phyloP scores from a whole-genome alignment of 306 rosid genomes.

The Astragalus membranaceus region DNA sequence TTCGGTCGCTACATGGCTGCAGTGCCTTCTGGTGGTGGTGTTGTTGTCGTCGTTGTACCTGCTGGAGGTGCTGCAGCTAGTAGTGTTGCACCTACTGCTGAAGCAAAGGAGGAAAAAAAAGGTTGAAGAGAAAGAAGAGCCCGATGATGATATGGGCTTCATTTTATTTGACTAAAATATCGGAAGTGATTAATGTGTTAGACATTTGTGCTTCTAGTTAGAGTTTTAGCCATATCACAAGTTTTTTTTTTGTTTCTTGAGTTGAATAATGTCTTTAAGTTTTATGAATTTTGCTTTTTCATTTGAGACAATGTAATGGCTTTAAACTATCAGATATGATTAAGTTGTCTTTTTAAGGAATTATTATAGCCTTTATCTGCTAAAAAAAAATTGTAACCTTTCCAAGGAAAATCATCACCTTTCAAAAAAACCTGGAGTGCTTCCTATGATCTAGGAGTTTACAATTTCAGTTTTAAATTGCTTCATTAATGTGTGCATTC shows the following conservation, averaged over 20 bases:
- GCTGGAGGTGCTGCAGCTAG: conserved; percentile 31
- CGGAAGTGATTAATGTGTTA: neutral
- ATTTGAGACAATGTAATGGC: conserved; percentile 25
- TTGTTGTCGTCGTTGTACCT: conserved; percentile 39
- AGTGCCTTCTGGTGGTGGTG: conserved; percentile 61
- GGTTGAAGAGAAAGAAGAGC: conserved; percentile 71
- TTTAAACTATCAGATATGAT: conserved; percentile 5
- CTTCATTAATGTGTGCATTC: too few relatives aligned
- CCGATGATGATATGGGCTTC: conserved; percentile 76
- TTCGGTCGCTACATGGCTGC: too few relatives aligned
- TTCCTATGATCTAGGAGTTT: too few relatives aligned
- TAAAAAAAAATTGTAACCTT: too few relatives aligned
- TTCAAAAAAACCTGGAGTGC: too few relatives aligned
- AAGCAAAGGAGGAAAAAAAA: conserved; percentile 72
- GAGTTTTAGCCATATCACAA: conserved; percentile 15
- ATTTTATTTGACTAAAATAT: conserved; percentile 52
- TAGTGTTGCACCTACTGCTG: conserved; percentile 48
- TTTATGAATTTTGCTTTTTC: conserved; percentile 17
- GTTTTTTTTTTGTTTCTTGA: conserved; percentile 23
- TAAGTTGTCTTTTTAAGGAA: neutral
- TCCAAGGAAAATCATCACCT: too few relatives aligned
- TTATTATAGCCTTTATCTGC: too few relatives aligned
- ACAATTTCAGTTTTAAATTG: too few relatives aligned
- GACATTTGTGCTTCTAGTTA: conserved; percentile 17
- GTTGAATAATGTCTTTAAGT: conserved; percentile 30